These are phyloP conservation scores for Aspergillus hancockii DNA, from an alignment of 495 filamentous ascomycete genomes.

Conservation along the genomic window DNA sequence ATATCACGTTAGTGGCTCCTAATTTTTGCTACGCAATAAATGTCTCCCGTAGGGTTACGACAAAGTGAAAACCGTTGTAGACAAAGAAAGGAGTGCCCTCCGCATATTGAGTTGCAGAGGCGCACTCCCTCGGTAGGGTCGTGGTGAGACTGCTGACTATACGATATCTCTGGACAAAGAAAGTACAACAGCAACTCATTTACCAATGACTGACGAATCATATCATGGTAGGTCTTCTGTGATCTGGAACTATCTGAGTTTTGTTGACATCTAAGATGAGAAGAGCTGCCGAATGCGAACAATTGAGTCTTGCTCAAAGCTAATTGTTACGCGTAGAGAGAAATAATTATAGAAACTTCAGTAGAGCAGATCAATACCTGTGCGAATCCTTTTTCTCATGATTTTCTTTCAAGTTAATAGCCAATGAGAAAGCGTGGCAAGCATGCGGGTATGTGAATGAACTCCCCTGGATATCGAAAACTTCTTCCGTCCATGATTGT, in stretches of 20 bases:
- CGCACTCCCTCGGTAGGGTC: not conserved
- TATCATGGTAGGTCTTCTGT: not conserved
- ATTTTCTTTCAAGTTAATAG: conserved; percentile 13
- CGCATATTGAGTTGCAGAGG: not conserved
- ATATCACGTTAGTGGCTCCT: not conserved
- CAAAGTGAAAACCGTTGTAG: not conserved
- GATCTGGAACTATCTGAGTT: not conserved
- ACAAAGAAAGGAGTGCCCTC: conserved; percentile 2
- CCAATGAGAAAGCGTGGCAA: conserved; percentile 8
- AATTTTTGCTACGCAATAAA: not conserved
- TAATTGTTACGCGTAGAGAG: conserved; percentile 8
- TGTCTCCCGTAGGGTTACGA: conserved; percentile 2
- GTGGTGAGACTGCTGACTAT: not conserved
- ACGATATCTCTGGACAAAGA: not conserved
- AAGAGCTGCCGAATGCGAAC: conserved; percentile 15
- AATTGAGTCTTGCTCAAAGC: not conserved
- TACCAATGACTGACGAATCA: not conserved
- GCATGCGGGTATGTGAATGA: conserved; percentile 16
- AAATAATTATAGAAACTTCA: conserved; percentile 26
- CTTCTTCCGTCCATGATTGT: conserved; percentile 34
- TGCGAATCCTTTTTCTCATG: conserved; percentile 6
- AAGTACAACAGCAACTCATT: not conserved
- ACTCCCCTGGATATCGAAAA: not conserved
- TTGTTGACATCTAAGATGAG: not conserved
- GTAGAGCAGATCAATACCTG: conserved; percentile 9